Percentiles rank a stretch among this genome's conserved stretches.
phyloP scores from a whole-genome alignment of 768 basidiomycete species.

The Termitomyces titanicus region DNA sequence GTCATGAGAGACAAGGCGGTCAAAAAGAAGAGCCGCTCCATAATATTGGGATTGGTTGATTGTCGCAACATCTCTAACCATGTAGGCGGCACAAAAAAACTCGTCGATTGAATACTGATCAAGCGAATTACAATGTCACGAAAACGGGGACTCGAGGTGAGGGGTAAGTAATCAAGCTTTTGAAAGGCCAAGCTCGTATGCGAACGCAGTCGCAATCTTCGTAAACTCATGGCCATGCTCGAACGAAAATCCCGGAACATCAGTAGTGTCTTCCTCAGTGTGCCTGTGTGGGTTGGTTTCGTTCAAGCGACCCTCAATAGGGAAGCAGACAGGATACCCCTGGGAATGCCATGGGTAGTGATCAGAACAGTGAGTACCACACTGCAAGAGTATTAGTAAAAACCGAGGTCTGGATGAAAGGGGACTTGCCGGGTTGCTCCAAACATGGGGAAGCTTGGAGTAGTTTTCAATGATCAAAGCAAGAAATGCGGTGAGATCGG shows the following conservation, averaged over 20 bases:
- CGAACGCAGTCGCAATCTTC: constrained; percentile 33
- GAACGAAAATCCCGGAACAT: constrained; percentile 47
- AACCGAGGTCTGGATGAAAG: not conserved
- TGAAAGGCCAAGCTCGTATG: constrained; percentile 12
- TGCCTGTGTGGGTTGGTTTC: constrained; percentile 26
- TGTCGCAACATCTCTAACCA: no score
- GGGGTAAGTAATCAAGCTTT: no score
- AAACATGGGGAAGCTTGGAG: constrained; percentile 36
- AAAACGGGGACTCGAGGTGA: no score
- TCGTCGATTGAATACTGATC: no score
- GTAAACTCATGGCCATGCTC: constrained; percentile 61
- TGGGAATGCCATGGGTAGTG: constrained; percentile 62
- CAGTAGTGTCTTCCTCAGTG: constrained; percentile 39
- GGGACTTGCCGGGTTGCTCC: constrained; percentile 33
- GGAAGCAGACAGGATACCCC: constrained; percentile 48
- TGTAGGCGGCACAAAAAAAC: no score
- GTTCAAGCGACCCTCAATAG: constrained; percentile 21
- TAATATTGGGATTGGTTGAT: no score
- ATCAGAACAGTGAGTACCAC: constrained; percentile 67
- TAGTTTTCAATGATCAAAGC: constrained; percentile 38
- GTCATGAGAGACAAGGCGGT: no score
- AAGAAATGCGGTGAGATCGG: constrained; percentile 38
- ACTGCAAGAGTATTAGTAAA: constrained; percentile 1
- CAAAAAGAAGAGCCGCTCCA: no score
- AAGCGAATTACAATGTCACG: no score